Conservation (phyloP, 73 alveolate species). For the Paramecium tetraurelia region DNA sequence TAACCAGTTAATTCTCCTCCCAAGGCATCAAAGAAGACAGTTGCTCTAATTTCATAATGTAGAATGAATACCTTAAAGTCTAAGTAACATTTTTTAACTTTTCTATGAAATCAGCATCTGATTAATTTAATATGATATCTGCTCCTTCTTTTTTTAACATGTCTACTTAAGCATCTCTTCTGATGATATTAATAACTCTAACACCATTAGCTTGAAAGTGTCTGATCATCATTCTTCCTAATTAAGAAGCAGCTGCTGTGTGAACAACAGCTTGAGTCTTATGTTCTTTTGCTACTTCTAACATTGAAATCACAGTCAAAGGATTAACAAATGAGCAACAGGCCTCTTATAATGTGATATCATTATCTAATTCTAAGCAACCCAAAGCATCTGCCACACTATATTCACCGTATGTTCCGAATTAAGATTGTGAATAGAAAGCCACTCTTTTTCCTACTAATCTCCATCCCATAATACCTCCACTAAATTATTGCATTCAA, state of each 20-base stretch:
- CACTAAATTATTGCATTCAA: constrained; percentile 34
- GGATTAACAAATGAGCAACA: constrained; percentile 78
- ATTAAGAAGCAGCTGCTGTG: constrained; percentile 80
- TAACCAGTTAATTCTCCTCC: constrained; percentile 80
- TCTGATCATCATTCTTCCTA: constrained; percentile 80
- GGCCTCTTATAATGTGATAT: constrained; percentile 66
- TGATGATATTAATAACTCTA: constrained; percentile 74
- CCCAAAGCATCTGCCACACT: constrained; percentile 72
- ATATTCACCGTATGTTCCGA: constrained; percentile 84
- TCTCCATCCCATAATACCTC: constrained; percentile 88
- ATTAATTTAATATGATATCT: constrained; percentile 51
- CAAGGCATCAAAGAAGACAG: constrained; percentile 77
- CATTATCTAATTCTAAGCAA: constrained; percentile 67
- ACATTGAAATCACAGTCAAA: constrained; percentile 68
- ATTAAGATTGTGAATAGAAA: constrained; percentile 45
- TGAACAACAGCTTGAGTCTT: constrained; percentile 67
- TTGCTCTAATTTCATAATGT: constrained; percentile 57
- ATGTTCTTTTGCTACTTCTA: constrained; percentile 54
- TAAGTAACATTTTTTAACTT: not conserved
- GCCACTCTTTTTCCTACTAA: constrained; percentile 87
- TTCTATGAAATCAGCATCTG: constrained; percentile 44
- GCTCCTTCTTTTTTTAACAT: constrained; percentile 67
- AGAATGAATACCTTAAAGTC: not conserved
- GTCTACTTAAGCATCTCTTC: constrained; percentile 80
- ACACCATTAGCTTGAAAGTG: constrained; percentile 60